Evolutionary conservation across 495 filamentous ascomycete genomes (phyloP).

Genomic region (Penicillium cinerascens): DNA sequence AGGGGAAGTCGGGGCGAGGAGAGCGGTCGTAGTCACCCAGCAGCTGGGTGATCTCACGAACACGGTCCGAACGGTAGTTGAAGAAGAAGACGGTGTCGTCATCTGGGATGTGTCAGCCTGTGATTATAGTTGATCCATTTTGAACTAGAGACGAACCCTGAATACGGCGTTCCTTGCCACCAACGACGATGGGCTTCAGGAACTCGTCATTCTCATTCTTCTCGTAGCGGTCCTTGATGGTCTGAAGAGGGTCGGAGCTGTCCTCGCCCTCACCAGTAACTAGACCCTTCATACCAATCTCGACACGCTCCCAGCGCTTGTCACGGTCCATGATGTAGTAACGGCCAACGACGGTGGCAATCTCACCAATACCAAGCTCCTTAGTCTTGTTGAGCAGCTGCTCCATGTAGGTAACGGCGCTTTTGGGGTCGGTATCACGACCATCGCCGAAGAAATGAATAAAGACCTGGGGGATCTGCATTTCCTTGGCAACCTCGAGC

Average conservation of each 20-base stretch:
- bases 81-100: conserved; percentile 97
- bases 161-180: conserved; percentile 77
- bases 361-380: conserved; percentile 79
- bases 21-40: conserved; percentile 88
- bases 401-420: conserved; percentile 79
- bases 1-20: conserved; percentile 85
- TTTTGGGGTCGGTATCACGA: conserved; percentile 96
- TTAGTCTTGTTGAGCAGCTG: conserved; percentile 71
- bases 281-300: conserved; percentile 84
- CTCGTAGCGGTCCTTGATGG: conserved; percentile 81
- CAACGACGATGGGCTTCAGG: conserved; percentile 94
- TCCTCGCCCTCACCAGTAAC: conserved; percentile 81
- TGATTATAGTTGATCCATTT: background rate
- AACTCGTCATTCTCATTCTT: conserved; percentile 94
- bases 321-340: conserved; percentile 99
- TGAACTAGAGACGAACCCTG: conserved; percentile 55
- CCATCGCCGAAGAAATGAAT: conserved; percentile 99
- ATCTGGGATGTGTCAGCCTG: conserved; percentile 47
- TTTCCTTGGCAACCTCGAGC: conserved; percentile 82
- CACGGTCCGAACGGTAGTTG: conserved; percentile 99
- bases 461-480: conserved; percentile 82
- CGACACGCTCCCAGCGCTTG: conserved; percentile 96
- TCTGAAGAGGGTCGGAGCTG: conserved; percentile 77
- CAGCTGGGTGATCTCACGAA: conserved; percentile 93
- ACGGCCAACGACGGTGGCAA: conserved; percentile 91